Conservation (phyloP, 176 grass and related monocot species). For the Alloteropsis semialata region DNA sequence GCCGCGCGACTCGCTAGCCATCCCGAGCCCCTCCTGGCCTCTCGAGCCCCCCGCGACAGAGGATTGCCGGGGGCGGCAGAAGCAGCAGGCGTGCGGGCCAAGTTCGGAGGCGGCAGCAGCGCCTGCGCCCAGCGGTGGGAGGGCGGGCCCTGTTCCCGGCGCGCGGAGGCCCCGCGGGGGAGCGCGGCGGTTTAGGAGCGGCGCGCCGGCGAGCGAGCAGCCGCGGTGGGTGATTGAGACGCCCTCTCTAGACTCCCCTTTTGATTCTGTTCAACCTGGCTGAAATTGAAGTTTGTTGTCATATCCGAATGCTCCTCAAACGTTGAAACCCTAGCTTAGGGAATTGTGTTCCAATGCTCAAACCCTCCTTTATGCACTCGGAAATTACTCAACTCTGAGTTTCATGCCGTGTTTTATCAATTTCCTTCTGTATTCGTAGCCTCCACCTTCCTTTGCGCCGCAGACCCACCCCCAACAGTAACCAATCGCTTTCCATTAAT, state of each 20-base stretch:
- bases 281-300: neutral
- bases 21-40: neutral
- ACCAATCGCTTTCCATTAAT: neutral
- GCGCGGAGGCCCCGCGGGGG: neutral
- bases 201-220: neutral
- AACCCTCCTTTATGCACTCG: neutral
- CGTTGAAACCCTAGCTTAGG: neutral
- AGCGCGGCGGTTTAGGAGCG: neutral
- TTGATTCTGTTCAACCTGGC: neutral
- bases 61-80: neutral
- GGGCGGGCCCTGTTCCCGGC: neutral
- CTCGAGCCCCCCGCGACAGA: neutral
- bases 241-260: neutral
- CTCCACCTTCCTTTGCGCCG: neutral
- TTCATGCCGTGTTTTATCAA: neutral
- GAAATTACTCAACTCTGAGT: neutral
- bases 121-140: neutral
- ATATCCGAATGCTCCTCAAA: neutral
- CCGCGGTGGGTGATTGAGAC: neutral
- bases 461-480: neutral
- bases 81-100: neutral
- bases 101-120: neutral
- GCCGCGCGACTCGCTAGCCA: neutral
- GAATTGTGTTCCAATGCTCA: neutral
- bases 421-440: neutral